Evolutionary conservation across 306 rosid species (phyloP).

Genomic region (Cicer bijugum): DNA sequence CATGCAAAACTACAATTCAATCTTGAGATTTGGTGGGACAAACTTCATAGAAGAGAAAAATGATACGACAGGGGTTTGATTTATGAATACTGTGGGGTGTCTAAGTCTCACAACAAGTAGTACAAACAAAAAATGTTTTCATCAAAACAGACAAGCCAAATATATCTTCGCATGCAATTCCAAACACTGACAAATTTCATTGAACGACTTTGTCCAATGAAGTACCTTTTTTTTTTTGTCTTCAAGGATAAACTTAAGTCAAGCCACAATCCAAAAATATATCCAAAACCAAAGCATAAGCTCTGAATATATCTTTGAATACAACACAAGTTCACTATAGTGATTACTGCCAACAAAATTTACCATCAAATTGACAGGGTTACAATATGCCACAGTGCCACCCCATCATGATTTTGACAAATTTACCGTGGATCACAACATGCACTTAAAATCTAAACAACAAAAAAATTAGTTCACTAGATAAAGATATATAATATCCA

Average conservation of each 20-base stretch:
- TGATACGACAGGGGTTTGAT: background rate
- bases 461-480: background rate
- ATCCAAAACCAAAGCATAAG: slow-evolving; percentile 8
- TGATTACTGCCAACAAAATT: too few relatives aligned
- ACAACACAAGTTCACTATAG: too few relatives aligned
- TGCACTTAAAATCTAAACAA: slow-evolving; percentile 15
- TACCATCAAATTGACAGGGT: too few relatives aligned
- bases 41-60: slow-evolving; percentile 7
- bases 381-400: too few relatives aligned
- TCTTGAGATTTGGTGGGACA: background rate
- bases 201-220: background rate
- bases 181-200: background rate
- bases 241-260: background rate
- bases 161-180: background rate
- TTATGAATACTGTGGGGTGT: background rate
- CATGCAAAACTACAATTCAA: background rate
- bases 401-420: too few relatives aligned
- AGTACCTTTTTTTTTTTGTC: background rate
- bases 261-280: background rate
- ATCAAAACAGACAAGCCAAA: too few relatives aligned
- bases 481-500: background rate
- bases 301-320: background rate
- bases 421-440: background rate
- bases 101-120: too few relatives aligned
- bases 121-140: too few relatives aligned